Conservation (phyloP, 495 filamentous ascomycete genomes). For the Extremus antarcticus region DNA sequence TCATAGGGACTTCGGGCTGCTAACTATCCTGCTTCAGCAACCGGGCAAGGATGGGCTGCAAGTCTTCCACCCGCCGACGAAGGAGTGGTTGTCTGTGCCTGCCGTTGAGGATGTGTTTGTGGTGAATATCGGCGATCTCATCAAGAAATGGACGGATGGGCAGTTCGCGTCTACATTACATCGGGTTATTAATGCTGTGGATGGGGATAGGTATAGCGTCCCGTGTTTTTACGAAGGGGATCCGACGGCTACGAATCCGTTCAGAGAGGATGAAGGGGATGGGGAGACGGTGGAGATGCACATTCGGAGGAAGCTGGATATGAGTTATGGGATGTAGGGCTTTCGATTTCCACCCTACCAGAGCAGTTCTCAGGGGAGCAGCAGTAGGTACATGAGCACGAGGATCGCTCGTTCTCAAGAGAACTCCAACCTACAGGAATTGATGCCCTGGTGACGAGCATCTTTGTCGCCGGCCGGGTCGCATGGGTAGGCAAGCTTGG, state of each 20-base stretch:
- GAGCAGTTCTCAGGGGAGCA: no score
- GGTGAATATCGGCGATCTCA: conserved; percentile 38
- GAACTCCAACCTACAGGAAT: no score
- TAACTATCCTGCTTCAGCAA: conserved; percentile 37
- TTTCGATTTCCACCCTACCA: no score
- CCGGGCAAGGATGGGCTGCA: conserved; percentile 34
- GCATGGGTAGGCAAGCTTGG: no score
- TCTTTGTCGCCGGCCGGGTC: no score
- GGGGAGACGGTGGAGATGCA: conserved; percentile 24
- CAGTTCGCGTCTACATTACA: conserved; percentile 32
- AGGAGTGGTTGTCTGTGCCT: conserved; percentile 33
- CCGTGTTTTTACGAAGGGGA: conserved; percentile 28
- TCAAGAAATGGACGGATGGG: conserved; percentile 30
- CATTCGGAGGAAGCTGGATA: conserved; percentile 12
- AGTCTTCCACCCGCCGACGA: conserved; percentile 30
- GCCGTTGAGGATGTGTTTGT: conserved; percentile 33
- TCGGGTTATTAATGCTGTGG: conserved; percentile 30
- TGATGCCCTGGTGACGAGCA: no score
- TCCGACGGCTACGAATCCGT: conserved; percentile 24
- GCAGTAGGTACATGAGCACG: no score
- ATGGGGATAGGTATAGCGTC: conserved; percentile 26
- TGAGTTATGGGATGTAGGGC: neutral
- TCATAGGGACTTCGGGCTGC: conserved; percentile 34
- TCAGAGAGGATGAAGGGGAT: conserved; percentile 18
- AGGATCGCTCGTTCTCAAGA: no score